phyloP scores from a whole-genome alignment of 495 filamentous ascomycete species.

The Penicillium subrubescens region DNA sequence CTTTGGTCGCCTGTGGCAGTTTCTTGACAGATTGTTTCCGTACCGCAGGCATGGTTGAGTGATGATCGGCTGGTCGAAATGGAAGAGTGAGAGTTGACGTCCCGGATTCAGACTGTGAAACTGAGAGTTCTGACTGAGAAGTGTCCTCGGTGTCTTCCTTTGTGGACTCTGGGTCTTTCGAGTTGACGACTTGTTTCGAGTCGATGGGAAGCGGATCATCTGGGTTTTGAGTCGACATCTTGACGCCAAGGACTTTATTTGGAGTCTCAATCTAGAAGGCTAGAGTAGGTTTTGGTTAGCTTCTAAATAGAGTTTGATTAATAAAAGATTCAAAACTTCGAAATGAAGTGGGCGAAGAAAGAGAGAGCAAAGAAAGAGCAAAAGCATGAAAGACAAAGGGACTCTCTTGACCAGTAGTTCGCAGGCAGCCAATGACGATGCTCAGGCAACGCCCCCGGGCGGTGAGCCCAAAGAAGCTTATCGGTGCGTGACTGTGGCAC shows the following conservation, averaged over 20 bases:
- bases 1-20: neutral
- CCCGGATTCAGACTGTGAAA: neutral
- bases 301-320: neutral
- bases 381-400: neutral
- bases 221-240: neutral
- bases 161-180: neutral
- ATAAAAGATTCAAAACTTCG: neutral
- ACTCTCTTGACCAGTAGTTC: conserved; percentile 3
- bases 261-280: neutral
- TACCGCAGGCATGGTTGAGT: neutral
- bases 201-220: neutral
- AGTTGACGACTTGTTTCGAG: neutral
- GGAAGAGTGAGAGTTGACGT: neutral
- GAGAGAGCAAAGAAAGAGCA: neutral
- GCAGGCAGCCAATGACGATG: conserved; percentile 15
- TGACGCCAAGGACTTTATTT: neutral
- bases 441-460: conserved; percentile 17
- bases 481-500: conserved; percentile 12
- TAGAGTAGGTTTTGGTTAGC: neutral
- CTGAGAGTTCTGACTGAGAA: neutral
- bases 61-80: neutral
- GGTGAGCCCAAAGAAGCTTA: conserved; percentile 35
- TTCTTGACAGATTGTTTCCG: neutral
- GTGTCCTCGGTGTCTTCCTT: neutral
- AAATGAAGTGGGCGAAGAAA: neutral